These are phyloP conservation scores for Populus tremula DNA, from an alignment of 345 rosid species.

Conservation along the genomic window DNA sequence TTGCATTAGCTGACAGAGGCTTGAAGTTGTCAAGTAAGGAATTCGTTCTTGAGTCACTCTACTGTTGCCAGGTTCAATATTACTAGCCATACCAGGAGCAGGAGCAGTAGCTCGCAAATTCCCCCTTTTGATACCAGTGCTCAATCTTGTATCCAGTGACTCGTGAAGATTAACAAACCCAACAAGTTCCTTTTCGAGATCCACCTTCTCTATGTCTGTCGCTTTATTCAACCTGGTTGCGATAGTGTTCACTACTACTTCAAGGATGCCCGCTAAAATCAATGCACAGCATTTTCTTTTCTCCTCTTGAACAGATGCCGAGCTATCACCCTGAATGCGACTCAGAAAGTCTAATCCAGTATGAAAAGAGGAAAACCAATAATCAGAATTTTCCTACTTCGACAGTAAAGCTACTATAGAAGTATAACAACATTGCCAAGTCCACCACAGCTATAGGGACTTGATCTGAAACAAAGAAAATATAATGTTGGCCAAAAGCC, in stretches of 20 bases:
- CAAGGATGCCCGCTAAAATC: conserved; percentile 53
- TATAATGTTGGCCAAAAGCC: conserved; percentile 8
- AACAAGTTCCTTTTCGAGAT: conserved; percentile 58
- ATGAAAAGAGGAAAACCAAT: conserved; percentile 25
- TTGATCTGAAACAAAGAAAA: conserved; percentile 5
- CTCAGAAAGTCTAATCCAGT: conserved; percentile 60
- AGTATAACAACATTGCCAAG: background rate
- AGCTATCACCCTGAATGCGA: conserved; percentile 45
- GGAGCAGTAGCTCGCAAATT: conserved; percentile 33
- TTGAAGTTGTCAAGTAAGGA: conserved; percentile 68
- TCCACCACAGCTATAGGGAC: background rate
- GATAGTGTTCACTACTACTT: conserved; percentile 57
- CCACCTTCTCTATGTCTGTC: conserved; percentile 39
- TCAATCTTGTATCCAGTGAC: conserved; percentile 49
- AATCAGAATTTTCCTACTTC: conserved; percentile 5
- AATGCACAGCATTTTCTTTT: conserved; percentile 49
- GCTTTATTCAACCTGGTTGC: conserved; percentile 60
- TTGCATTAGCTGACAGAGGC: conserved; percentile 56
- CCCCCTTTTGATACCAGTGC: conserved; percentile 42
- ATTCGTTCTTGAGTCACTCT: conserved; percentile 37
- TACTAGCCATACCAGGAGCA: conserved; percentile 26
- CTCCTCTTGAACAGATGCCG: conserved; percentile 49
- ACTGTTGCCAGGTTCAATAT: conserved; percentile 31
- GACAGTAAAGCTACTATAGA: background rate
- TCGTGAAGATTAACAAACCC: conserved; percentile 49